Conservation (phyloP, 2,329 filamentous ascomycete genomes). For the Dryadomyces quercus-mongolicae region DNA sequence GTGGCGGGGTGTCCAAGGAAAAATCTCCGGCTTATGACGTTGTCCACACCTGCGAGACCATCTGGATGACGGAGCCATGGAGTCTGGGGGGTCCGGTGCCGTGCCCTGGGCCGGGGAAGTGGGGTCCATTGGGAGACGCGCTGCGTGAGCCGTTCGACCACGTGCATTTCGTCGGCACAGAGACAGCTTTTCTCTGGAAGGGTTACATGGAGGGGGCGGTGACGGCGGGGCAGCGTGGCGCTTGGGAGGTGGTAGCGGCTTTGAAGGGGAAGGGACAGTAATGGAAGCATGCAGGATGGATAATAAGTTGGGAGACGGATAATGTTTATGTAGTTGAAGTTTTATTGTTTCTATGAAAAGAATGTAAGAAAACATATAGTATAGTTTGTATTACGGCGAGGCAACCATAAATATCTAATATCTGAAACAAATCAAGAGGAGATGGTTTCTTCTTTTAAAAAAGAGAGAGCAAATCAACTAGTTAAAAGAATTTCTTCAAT, state of each 20-base stretch:
- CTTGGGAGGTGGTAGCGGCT: slow-evolving; percentile 24
- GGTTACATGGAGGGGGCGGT: slow-evolving; percentile 48
- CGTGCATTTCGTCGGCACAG: slow-evolving; percentile 37
- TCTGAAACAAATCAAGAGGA: no score
- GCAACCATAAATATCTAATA: no score
- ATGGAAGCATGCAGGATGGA: no score
- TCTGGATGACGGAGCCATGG: background rate
- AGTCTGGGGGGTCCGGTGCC: slow-evolving; percentile 1
- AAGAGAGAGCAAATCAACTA: no score
- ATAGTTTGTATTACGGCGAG: no score
- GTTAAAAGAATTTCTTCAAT: no score
- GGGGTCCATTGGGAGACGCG: slow-evolving; percentile 5
- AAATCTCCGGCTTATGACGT: background rate
- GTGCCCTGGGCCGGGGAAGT: slow-evolving; percentile 1
- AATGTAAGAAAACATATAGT: no score
- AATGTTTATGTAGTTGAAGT: no score
- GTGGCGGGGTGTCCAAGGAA: background rate
- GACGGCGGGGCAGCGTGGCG: slow-evolving; percentile 32
- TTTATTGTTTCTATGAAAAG: no score
- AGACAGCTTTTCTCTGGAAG: slow-evolving; percentile 38
- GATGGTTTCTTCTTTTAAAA: no score
- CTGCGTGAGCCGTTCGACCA: slow-evolving; percentile 23
- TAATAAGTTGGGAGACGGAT: no score
- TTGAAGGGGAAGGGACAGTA: background rate
- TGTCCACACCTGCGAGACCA: background rate